phyloP scores from a whole-genome alignment of 1,284 basidiomycete species.

The Boletellus dicymbophilus region DNA sequence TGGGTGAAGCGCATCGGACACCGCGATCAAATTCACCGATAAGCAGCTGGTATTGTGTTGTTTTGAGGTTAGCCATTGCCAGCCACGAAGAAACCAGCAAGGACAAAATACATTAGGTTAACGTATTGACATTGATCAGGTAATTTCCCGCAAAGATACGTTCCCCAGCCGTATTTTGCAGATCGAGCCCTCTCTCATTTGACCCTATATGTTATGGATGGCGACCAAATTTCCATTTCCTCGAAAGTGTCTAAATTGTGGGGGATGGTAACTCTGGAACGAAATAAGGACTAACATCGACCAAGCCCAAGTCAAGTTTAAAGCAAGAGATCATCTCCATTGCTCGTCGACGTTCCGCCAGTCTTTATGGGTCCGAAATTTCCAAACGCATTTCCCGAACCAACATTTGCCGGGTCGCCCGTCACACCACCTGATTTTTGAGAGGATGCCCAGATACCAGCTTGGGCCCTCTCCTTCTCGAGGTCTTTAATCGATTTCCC shows the following conservation, averaged over 20 bases:
- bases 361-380: constrained; percentile 37
- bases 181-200: too few species aligned
- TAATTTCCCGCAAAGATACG: too few species aligned
- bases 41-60: too few species aligned
- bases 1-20: too few species aligned
- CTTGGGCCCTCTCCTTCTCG: constrained; percentile 82
- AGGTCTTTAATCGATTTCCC: constrained; percentile 86
- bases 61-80: too few species aligned
- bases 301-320: constrained; percentile 27
- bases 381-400: constrained; percentile 46
- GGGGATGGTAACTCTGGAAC: constrained; percentile 1
- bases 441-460: constrained; percentile 72
- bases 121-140: too few species aligned
- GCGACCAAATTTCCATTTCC: too few species aligned
- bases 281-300: not conserved
- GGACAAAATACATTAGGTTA: too few species aligned
- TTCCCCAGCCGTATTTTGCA: too few species aligned
- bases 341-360: constrained; percentile 22
- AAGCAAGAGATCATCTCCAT: constrained; percentile 55
- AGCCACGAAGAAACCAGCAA: too few species aligned
- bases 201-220: too few species aligned
- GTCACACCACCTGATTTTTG: constrained; percentile 30
- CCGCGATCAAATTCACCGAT: too few species aligned
- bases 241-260: constrained; percentile 6
- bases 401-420: constrained; percentile 20